Percentiles rank a stretch among this genome's conserved stretches.
Evolutionary conservation across 768 basidiomycete genomes (phyloP).

Genomic region (Royoungia palumana): DNA sequence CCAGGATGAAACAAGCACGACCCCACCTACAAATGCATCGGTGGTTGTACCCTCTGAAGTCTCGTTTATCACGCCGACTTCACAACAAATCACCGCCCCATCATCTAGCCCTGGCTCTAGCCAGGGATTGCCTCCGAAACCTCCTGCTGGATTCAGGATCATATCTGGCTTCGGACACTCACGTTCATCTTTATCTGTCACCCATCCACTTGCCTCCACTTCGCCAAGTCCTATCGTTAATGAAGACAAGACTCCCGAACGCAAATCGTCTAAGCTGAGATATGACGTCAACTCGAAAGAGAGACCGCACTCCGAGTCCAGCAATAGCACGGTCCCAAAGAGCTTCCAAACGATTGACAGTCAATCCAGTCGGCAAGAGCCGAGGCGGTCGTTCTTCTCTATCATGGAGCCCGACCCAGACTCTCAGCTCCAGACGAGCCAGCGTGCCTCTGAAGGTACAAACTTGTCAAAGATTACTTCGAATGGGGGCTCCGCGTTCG

Average conservation of each 20-base stretch:
- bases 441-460: constrained; percentile 20
- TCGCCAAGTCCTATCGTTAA: constrained; percentile 26
- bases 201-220: constrained; percentile 29
- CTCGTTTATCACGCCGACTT: constrained; percentile 45
- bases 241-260: constrained; percentile 18
- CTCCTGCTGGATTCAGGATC: constrained; percentile 63
- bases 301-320: constrained; percentile 57
- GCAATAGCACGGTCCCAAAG: constrained; percentile 53
- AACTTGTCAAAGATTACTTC: constrained; percentile 13
- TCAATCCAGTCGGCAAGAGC: constrained; percentile 38
- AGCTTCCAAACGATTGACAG: constrained; percentile 57
- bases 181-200: constrained; percentile 52
- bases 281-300: constrained; percentile 40
- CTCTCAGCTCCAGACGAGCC: constrained; percentile 13
- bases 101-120: constrained; percentile 27
- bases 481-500: constrained; percentile 4
- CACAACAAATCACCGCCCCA: constrained; percentile 45
- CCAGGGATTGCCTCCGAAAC: constrained; percentile 31
- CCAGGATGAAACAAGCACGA: constrained; percentile 38
- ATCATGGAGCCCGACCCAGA: constrained; percentile 29
- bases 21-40: constrained; percentile 13
- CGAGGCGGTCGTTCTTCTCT: constrained; percentile 35
- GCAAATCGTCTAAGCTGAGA: constrained; percentile 35
- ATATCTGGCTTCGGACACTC: constrained; percentile 64
- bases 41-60: constrained; percentile 56